Evolutionary conservation across 805 yeast genomes (phyloP), one percentile per base, ranked within the genome.

Genomic region (Yamadazyma scolyti): DNA sequence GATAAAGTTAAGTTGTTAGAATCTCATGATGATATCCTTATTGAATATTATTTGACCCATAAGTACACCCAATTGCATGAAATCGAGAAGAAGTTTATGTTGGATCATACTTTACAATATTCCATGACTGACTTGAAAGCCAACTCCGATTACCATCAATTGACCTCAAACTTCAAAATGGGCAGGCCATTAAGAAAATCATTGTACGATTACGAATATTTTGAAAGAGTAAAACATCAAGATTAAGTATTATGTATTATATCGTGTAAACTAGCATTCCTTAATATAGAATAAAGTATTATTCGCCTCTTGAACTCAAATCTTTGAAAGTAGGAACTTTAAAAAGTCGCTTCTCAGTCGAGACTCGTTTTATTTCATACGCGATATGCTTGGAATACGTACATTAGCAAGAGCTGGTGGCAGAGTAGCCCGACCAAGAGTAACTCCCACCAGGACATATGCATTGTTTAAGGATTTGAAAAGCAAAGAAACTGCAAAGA

Each of bases 41-140:
- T 45, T 15, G 58, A 54, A 36, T 56, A 56, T 39, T 48, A 47
- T 27, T 36, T 49, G 28, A 52, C 59, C 3, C 50, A 51, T 15
- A 45, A 50, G 27, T 30, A 33, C 12, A 52, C 60, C 5, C 38
- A 40, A 15, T 40, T 43, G 17, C 61, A 56, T 39, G 51, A 49
- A 30, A 25, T 43, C 16, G 56, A 52, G 28, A 41, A 44, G 35
- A 26, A 42, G 25, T 43, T 40, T 39, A 54, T 46, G 39, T 52
- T 40, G 44, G 50, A 30, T 15, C 46, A 33, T 35, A 43, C 30
- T 13, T 36, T 41, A 21, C 27, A 39, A 10, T 42, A 48, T 30
- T 27, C 37, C 3, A 34, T 40, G 6, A 23, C 35, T 7, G 49
- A 51, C 23, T 43, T 47, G 26, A 36, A 36, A 18, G 28, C 29